Evolutionary conservation across 805 yeast genomes (phyloP), one percentile per base, ranked within the genome.

Genomic region (Saccharomyces eubayanus): DNA sequence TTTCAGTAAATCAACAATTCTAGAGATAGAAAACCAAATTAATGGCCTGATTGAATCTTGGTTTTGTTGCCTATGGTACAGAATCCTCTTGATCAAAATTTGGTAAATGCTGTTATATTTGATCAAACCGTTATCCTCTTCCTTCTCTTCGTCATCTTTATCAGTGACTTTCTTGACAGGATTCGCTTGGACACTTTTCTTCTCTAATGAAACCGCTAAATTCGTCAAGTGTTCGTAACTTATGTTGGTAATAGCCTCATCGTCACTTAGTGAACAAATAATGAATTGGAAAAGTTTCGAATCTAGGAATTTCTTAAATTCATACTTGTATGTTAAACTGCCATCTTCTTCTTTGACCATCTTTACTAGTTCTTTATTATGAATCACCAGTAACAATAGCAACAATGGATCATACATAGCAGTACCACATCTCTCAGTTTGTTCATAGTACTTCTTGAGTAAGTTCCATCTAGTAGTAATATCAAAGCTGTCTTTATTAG

Each of bases 351-450:
- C 70, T 9, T 65, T 66, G 3, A 63, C 60, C 12, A 70, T 53
- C 28, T 64, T 68, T 46, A 86, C 76, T 31, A 87, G 71, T 56
- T 86, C 91, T 4, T 81, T 83, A 59, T 83, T 86, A 64, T 83
- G 85, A 40, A 85, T 65, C 4, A 84, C 68, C 55, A 84, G 63
- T 52, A 85, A 72, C 56, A 88, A 66, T 40, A 90, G 60, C 62
- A 90, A 88, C 62, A 85, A 83, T n/a, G 83, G 77, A 63, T 89
- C 92, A 66, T 90, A 87, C 6, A 71, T 58, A 0, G 73, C 65
- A 16, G 58, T 57, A 47, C 71, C 71, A 2, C 58, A 31, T n/a
- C 47, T 31, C 9, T 50, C 52, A 14, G 51, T 48, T 64, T 16
- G 55, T 54, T 20, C 51, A 45, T 72, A 75, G 71, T 31, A 61